Base-by-base conservation (phyloP, 495 filamentous ascomycete genomes). In the Aspergillus biplanus region DNA sequence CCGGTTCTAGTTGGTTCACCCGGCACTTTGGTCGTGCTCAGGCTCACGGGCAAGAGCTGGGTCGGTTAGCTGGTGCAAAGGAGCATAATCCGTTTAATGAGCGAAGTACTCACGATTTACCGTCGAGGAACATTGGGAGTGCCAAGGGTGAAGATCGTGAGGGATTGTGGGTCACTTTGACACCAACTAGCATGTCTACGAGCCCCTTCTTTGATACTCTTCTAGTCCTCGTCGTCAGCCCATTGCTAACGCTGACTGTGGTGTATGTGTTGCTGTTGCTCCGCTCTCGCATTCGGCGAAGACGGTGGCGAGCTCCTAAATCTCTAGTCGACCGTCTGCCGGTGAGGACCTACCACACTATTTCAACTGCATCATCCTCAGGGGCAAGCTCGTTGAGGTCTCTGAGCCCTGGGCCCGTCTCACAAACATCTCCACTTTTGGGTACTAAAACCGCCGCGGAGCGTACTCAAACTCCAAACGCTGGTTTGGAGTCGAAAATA, bases 141-240 rank as follows among this genome's bases (percentile, higher is more conserved):
- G 52, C 66, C n/a, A 66, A 71, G 27, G 62, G 65, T 6, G 76
- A 81, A 35, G 85, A 82, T 48, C 90, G 89, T 65, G 88, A 95
- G 62, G 95, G 95, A 8, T 84, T 99, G 6, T 98, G 96, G 96
- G 91, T 99, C 33, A 96, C 93, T 3, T 83, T 99, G 58, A 95
- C 93, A 1, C 95, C 93, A 13, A 92, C 93, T 7, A 92, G 87
- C 75, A 89, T 90, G 83, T 92, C 92, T 57, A 89, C 90, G n/a
- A 95, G 87, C 58, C 93, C 95, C 0, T 97, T 99, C 77, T 94
- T 98, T 59, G 95, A 99, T 70, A 99, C 96, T 0, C 87, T 98
- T 5, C 76, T 97, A 39, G 93, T 99, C 9, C 81, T 99, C 12
- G 93, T 98, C 33, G 85, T 98, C 35, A 97, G 92, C 71, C 95